Percentiles rank a stretch among this genome's conserved stretches.
phyloP scores from a whole-genome alignment of 1,284 basidiomycete genomes.

The Porodaedalea pini region DNA sequence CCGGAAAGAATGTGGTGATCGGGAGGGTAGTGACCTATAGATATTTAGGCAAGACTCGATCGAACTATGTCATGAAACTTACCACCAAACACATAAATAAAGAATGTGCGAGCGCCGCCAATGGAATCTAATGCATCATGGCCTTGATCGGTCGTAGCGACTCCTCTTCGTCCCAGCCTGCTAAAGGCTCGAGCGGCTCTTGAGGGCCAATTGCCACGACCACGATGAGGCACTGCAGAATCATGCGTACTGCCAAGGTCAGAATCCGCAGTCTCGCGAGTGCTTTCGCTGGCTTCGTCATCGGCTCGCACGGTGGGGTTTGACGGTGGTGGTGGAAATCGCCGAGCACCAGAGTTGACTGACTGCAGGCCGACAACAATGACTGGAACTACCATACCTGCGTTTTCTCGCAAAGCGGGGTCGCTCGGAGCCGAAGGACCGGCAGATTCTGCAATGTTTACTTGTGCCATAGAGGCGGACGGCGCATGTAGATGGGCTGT shows the following conservation, averaged over 20 bases:
- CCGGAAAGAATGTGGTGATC: conserved; percentile 81
- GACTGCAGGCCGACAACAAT: conserved; percentile 78
- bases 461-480: neutral
- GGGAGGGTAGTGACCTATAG: conserved; percentile 77
- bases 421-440: conserved; percentile 11
- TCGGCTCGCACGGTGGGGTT: too few species aligned
- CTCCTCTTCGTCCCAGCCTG: conserved; percentile 18
- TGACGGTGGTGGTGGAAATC: neutral
- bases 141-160: conserved; percentile 24
- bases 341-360: conserved; percentile 32
- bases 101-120: conserved; percentile 64
- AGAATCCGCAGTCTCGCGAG: neutral
- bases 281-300: neutral
- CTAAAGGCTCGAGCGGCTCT: conserved; percentile 18
- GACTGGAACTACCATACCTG: conserved; percentile 64
- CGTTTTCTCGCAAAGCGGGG: conserved; percentile 23
- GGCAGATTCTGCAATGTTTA: conserved; percentile 9
- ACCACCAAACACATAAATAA: conserved; percentile 82
- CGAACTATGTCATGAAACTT: conserved; percentile 23
- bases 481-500: conserved; percentile 14
- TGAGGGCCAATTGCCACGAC: conserved; percentile 10
- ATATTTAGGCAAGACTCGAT: conserved; percentile 13
- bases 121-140: conserved; percentile 29
- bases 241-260: neutral
- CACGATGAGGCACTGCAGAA: neutral